Evolutionary conservation across 2,329 filamentous ascomycete genomes (phyloP).

Genomic region (Aureobasidium sp.): DNA sequence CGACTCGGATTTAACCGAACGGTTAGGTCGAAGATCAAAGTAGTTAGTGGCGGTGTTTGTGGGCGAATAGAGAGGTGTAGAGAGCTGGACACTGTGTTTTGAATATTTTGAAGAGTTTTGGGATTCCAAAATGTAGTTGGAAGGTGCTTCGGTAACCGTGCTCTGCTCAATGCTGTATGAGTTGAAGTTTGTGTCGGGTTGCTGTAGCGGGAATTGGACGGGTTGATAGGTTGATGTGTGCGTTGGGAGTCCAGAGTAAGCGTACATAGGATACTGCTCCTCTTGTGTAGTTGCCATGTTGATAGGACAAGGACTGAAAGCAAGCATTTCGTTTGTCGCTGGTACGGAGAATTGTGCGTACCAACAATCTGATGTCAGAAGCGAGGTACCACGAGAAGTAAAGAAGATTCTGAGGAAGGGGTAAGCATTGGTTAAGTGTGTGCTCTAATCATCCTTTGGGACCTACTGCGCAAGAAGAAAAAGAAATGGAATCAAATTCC

Average conservation of each 20-base stretch:
- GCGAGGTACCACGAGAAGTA: neutral
- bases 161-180: neutral
- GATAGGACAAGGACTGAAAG: neutral
- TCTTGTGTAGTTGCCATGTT: neutral
- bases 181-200: neutral
- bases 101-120: neutral
- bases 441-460: neutral
- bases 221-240: neutral
- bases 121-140: conserved; percentile 7
- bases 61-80: conserved; percentile 38
- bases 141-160: neutral
- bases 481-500: conserved; percentile 1
- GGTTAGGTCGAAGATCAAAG: conserved; percentile 39
- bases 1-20: conserved; percentile 45
- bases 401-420: neutral
- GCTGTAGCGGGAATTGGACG: neutral
- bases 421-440: conserved; percentile 3
- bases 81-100: neutral
- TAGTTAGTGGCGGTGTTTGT: conserved; percentile 37
- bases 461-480: neutral
- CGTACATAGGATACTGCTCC: conserved; percentile 5
- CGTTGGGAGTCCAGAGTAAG: neutral
- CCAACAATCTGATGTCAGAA: neutral
- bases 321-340: neutral
- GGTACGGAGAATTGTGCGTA: neutral